Evolutionary conservation across 805 yeast genomes (phyloP).

Genomic region (Kazachstania psychrophila): DNA sequence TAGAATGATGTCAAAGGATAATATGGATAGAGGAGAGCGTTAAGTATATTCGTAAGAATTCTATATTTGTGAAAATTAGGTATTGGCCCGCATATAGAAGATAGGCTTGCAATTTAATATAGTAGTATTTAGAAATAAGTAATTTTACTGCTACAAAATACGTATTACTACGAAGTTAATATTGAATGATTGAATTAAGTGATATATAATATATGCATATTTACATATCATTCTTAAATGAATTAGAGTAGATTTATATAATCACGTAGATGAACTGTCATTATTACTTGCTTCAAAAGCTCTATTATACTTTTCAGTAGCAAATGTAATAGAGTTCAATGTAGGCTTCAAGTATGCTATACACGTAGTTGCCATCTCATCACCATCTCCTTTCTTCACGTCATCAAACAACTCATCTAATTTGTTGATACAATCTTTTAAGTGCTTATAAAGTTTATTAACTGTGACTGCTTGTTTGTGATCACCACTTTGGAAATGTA

Average conservation of each 20-base stretch:
- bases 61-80: too few relatives aligned
- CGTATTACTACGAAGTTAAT: too few relatives aligned
- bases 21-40: conserved; percentile 39
- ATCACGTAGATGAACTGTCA: not conserved
- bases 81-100: too few relatives aligned
- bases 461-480: conserved; percentile 36
- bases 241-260: too few relatives aligned
- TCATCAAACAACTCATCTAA: conserved; percentile 23
- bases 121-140: too few relatives aligned
- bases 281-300: conserved; percentile 6
- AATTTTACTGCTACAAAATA: too few relatives aligned
- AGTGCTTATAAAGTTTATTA: conserved; percentile 39
- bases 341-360: conserved; percentile 36
- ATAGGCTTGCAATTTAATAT: too few relatives aligned
- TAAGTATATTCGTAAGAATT: conserved; percentile 7
- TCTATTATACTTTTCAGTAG: conserved; percentile 37
- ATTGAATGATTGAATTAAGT: too few relatives aligned
- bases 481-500: conserved; percentile 44
- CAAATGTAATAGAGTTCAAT: conserved; percentile 36
- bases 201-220: too few relatives aligned
- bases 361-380: conserved; percentile 21
- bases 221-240: too few relatives aligned
- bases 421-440: conserved; percentile 41
- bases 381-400: conserved; percentile 25
- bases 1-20: conserved; percentile 35